Evolutionary conservation across 164 flowering plant genomes (phyloP).

Genomic region (Aristolochia fimbriata): DNA sequence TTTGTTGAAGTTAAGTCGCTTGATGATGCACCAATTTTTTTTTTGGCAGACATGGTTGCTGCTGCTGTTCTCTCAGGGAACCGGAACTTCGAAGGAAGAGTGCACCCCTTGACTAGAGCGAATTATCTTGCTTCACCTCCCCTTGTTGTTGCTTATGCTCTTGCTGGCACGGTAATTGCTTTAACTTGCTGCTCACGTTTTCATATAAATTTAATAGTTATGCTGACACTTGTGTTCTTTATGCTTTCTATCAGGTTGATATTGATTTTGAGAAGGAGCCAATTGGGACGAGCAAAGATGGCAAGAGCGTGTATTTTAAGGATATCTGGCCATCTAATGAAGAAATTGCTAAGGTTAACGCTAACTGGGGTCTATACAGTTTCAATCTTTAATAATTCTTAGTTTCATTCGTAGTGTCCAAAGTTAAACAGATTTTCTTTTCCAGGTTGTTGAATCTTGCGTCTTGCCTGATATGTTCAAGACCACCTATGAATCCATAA

Average conservation of each 20-base stretch:
- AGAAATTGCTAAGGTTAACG: conserved; percentile 52
- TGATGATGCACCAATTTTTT: not conserved
- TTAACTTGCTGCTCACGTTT: not conserved
- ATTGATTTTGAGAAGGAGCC: conserved; percentile 69
- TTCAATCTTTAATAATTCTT: not conserved
- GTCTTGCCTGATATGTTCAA: conserved; percentile 45
- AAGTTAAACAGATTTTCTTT: not conserved
- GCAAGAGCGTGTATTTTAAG: conserved; percentile 42
- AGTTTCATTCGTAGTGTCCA: not conserved
- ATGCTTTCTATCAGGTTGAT: conserved; percentile 38
- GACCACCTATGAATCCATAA: conserved; percentile 37
- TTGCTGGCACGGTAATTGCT: conserved; percentile 77
- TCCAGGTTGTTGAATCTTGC: conserved; percentile 40
- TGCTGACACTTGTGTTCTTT: not conserved
- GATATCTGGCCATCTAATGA: conserved; percentile 59
- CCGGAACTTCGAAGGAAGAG: conserved; percentile 93
- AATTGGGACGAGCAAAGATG: conserved; percentile 64
- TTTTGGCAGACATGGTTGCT: conserved; percentile 63
- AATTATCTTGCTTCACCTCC: conserved; percentile 99
- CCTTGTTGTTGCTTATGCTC: conserved; percentile 91
- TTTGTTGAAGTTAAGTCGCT: too few relatives aligned
- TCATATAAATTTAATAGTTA: not conserved
- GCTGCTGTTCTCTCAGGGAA: conserved; percentile 98
- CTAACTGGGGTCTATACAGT: not conserved
- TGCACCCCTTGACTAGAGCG: conserved; percentile 92